Conservation (phyloP, 2,329 filamentous ascomycete species). For the Cladosporium colombiae region DNA sequence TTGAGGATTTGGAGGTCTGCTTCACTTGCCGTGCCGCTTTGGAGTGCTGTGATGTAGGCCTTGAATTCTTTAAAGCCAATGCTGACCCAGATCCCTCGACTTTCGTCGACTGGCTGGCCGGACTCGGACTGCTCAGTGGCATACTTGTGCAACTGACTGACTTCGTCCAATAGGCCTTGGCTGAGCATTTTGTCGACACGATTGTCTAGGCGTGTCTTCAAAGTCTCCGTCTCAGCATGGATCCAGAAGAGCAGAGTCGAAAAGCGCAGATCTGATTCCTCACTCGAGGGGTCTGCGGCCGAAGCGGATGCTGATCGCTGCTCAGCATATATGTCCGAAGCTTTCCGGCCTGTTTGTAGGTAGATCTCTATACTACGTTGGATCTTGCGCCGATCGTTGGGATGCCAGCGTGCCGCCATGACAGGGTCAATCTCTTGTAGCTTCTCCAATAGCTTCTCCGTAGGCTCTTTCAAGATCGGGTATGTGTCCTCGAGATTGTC, state of each 20-base stretch:
- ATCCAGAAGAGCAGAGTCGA: conserved; percentile 81
- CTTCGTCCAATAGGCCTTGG: conserved; percentile 64
- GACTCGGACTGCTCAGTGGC: conserved; percentile 39
- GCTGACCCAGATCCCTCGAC: conserved; percentile 89
- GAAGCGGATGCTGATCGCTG: conserved; percentile 50
- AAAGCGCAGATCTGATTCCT: conserved; percentile 46
- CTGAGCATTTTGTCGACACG: conserved; percentile 84
- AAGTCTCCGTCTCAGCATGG: conserved; percentile 67
- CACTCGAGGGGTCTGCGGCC: neutral
- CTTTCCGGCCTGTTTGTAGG: conserved; percentile 74
- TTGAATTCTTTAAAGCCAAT: conserved; percentile 95
- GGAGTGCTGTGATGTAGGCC: conserved; percentile 58
- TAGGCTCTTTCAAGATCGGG: conserved; percentile 71
- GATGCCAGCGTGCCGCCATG: conserved; percentile 93
- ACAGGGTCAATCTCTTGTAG: conserved; percentile 79
- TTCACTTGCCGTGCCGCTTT: conserved; percentile 31
- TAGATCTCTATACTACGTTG: conserved; percentile 87
- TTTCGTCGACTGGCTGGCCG: conserved; percentile 65
- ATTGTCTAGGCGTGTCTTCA: conserved; percentile 70
- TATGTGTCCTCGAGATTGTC: conserved; percentile 47
- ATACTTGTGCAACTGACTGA: conserved; percentile 53
- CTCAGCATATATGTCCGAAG: conserved; percentile 84
- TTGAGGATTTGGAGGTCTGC: conserved; percentile 58
- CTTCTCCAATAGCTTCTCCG: conserved; percentile 70
- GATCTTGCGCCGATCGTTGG: conserved; percentile 88